A percentile compares a stretch with the other conserved stretches of the same genome.
phyloP scores from a whole-genome alignment of 768 basidiomycete genomes.

The Exidia glandulosa region DNA sequence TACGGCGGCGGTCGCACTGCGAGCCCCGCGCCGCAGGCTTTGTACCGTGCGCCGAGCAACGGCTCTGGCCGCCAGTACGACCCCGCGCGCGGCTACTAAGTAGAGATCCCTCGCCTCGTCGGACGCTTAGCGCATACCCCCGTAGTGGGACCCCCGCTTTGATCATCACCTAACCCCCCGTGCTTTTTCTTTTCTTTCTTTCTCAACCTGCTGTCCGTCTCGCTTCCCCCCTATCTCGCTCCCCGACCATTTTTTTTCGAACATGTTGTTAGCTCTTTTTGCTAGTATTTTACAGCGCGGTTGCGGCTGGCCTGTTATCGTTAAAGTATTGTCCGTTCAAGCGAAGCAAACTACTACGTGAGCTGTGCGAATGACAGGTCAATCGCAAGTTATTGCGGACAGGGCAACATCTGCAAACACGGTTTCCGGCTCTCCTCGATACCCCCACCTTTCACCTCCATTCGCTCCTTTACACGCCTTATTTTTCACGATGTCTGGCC shows the following conservation, averaged over 20 bases:
- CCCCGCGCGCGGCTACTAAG: not conserved
- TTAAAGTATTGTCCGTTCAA: not conserved
- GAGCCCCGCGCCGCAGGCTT: not conserved
- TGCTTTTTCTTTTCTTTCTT: not conserved
- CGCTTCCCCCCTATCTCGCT: not conserved
- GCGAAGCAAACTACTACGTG: not conserved
- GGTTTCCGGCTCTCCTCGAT: not conserved
- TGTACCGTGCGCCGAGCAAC: not conserved
- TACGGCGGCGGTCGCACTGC: not conserved
- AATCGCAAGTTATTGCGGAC: not conserved
- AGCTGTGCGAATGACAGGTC: not conserved
- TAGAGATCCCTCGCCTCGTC: not conserved
- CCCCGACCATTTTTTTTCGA: not conserved
- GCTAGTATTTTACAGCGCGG: not conserved
- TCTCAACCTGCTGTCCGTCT: not conserved
- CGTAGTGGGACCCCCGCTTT: not conserved
- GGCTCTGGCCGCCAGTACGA: not conserved
- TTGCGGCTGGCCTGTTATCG: not conserved
- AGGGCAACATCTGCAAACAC: not conserved
- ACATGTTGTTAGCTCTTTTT: not conserved
- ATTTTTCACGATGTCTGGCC: not conserved
- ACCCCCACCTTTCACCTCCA: not conserved
- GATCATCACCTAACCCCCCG: not conserved
- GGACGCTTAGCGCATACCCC: not conserved
- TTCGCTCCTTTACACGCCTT: not conserved